These are phyloP conservation scores for Lodderomyces jiufengensis DNA, from an alignment of 1,139 yeast genomes.

Conservation along the genomic window DNA sequence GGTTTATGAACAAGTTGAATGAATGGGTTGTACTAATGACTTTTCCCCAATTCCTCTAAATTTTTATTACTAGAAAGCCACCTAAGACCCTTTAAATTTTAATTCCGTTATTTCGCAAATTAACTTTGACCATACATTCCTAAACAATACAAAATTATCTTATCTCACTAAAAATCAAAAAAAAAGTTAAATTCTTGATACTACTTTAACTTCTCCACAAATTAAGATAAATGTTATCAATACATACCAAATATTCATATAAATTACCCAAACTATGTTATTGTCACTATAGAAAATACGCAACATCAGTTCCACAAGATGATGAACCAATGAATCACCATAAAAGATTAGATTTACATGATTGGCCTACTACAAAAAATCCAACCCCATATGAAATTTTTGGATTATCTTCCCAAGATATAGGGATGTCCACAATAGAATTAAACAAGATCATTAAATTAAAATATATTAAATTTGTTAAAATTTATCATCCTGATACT, in stretches of 20 bases:
- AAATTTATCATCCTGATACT: constrained; percentile 85
- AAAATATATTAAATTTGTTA: constrained; percentile 63
- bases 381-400: constrained; percentile 81
- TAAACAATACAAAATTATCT: no score
- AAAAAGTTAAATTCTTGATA: no score
- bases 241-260: neutral
- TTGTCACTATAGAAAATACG: constrained; percentile 3
- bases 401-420: constrained; percentile 27
- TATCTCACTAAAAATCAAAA: no score
- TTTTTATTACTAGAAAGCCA: no score
- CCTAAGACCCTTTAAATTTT: no score
- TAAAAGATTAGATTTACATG: constrained; percentile 15
- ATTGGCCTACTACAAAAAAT: constrained; percentile 56
- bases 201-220: neutral
- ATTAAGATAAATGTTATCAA: neutral
- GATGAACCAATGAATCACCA: constrained; percentile 13
- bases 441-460: constrained; percentile 48
- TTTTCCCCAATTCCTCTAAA: no score
- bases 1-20: no score
- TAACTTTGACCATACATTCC: no score
- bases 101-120: no score
- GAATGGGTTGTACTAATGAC: no score
- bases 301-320: constrained; percentile 5
- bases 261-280: neutral
- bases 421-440: constrained; percentile 18